phyloP scores from a whole-genome alignment of 768 basidiomycete genomes.

The Postia placenta region DNA sequence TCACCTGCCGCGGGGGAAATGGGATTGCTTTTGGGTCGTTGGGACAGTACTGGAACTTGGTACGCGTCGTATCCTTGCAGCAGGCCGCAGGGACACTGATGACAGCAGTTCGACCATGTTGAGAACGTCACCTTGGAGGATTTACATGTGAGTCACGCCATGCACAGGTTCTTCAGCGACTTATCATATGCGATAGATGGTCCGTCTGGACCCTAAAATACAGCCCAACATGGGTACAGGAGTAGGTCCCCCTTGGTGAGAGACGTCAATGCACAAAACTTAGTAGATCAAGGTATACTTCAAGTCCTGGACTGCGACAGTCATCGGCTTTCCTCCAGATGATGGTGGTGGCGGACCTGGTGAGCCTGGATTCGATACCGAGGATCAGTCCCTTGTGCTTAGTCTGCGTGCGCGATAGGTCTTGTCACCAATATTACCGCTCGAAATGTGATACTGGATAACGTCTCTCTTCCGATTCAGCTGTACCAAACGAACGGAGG shows the following conservation, averaged over 20 bases:
- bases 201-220: constrained; percentile 38
- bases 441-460: constrained; percentile 39
- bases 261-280: not conserved
- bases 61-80: constrained; percentile 22
- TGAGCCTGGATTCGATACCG: too few species aligned
- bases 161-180: not conserved
- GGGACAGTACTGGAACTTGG: constrained; percentile 49
- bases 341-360: constrained; percentile 51
- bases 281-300: constrained; percentile 39
- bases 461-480: constrained; percentile 40
- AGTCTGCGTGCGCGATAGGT: too few species aligned
- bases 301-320: constrained; percentile 48
- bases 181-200: constrained; percentile 27
- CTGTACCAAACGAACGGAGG: constrained; percentile 48
- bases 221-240: constrained; percentile 55
- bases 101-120: constrained; percentile 43
- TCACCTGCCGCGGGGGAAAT: constrained; percentile 53
- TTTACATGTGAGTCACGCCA: constrained; percentile 29
- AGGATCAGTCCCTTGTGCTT: too few species aligned
- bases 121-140: constrained; percentile 45
- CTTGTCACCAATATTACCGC: constrained; percentile 30
- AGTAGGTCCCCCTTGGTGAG: constrained; percentile 22
- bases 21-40: constrained; percentile 57
- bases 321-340: constrained; percentile 47
- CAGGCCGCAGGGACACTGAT: too few species aligned